phyloP scores from a whole-genome alignment of 306 rosid species.

The Pyrus communis region DNA sequence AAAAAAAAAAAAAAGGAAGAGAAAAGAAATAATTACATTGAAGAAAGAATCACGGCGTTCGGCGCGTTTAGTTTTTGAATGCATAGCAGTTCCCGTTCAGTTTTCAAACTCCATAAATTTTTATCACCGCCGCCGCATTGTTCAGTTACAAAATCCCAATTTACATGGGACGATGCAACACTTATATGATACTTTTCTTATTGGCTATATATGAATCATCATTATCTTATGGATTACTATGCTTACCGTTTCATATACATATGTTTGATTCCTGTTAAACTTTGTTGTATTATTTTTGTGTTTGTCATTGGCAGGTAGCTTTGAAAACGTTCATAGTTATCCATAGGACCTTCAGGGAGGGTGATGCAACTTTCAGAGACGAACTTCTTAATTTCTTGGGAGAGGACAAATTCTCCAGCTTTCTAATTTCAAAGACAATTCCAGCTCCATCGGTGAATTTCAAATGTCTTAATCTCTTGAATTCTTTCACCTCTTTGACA shows the following conservation, averaged over 20 bases:
- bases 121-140: no score
- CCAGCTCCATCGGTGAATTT: slow-evolving; percentile 80
- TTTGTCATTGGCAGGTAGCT: slow-evolving; percentile 59
- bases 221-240: background rate
- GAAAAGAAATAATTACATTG: no score
- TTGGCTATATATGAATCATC: background rate
- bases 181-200: background rate
- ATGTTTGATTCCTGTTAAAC: background rate
- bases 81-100: no score
- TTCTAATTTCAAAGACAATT: slow-evolving; percentile 89
- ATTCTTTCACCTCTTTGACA: slow-evolving; percentile 6
- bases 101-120: no score
- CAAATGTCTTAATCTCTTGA: slow-evolving; percentile 13
- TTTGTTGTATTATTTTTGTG: background rate
- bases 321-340: slow-evolving; percentile 78
- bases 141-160: no score
- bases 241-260: background rate
- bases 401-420: slow-evolving; percentile 79
- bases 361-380: slow-evolving; percentile 91
- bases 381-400: slow-evolving; percentile 62
- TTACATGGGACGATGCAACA: background rate
- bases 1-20: no score
- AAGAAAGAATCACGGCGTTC: no score
- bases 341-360: slow-evolving; percentile 91
- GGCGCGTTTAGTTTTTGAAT: no score